Conservation (phyloP, 2,329 filamentous ascomycete genomes). For the Talaromyces sp. region DNA sequence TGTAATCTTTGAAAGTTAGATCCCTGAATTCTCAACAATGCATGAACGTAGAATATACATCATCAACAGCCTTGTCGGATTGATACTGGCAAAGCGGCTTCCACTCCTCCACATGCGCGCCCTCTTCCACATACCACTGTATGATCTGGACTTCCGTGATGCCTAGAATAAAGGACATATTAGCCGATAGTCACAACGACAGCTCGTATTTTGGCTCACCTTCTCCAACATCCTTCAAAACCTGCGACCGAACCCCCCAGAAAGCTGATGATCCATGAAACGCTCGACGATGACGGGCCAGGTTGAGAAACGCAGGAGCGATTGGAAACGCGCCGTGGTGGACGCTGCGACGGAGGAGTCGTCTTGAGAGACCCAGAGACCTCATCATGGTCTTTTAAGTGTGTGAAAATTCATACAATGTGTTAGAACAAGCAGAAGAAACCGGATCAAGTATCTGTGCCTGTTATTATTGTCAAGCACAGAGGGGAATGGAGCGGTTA, state of each 20-base stretch:
- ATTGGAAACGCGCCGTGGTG: conserved; percentile 27
- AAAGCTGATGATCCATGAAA: conserved; percentile 36
- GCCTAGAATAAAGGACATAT: conserved; percentile 51
- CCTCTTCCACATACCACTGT: conserved; percentile 98
- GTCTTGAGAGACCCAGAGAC: conserved; percentile 12
- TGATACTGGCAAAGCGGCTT: conserved; percentile 97
- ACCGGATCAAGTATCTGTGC: conserved; percentile 1
- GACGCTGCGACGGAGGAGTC: conserved; percentile 10
- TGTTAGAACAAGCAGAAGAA: neutral
- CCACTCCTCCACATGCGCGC: conserved; percentile 94
- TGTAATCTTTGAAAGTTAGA: conserved; percentile 66
- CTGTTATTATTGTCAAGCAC: neutral
- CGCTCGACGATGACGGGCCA: conserved; percentile 26
- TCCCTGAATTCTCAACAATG: neutral
- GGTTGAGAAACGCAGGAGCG: conserved; percentile 22
- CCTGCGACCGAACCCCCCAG: conserved; percentile 38
- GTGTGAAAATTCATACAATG: neutral
- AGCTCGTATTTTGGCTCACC: conserved; percentile 26
- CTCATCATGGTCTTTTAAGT: conserved; percentile 6
- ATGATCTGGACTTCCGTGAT: conserved; percentile 99
- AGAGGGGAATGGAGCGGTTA: conserved; percentile 15
- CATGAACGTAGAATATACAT: conserved; percentile 38
- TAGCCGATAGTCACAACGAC: neutral
- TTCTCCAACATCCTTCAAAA: conserved; percentile 45
- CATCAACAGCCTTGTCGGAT: conserved; percentile 82